phyloP scores from a whole-genome alignment of 257 asterid genomes.

The Solanum appendiculatum region DNA sequence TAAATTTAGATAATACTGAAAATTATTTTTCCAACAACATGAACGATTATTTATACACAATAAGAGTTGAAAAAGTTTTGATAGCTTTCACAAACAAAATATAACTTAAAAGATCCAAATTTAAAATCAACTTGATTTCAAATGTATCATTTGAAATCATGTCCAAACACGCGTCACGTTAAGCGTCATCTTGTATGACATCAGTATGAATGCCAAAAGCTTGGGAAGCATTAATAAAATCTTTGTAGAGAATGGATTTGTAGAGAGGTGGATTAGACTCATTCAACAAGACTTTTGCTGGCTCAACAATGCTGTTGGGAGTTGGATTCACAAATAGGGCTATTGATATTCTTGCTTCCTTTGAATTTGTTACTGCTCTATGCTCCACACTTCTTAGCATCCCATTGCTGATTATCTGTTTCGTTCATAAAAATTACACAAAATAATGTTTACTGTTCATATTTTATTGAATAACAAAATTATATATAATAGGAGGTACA shows the following conservation, averaged over 20 bases:
- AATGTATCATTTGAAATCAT: no score
- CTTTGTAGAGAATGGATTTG: constrained; percentile 22
- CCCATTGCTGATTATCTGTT: constrained; percentile 54
- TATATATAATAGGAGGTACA: neutral
- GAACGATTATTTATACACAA: no score
- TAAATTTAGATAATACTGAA: no score
- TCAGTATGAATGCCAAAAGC: constrained; percentile 34
- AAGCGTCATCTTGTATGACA: constrained; percentile 10
- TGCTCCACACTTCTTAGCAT: constrained; percentile 44
- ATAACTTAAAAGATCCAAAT: neutral
- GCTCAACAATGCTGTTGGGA: constrained; percentile 28
- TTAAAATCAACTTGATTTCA: neutral
- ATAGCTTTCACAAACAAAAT: no score
- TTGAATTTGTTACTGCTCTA: constrained; percentile 46
- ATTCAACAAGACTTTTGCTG: constrained; percentile 30
- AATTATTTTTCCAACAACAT: no score
- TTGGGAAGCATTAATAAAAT: constrained; percentile 23
- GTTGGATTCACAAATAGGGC: constrained; percentile 55
- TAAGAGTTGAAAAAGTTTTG: neutral
- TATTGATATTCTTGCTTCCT: constrained; percentile 37
- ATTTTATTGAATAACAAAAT: no score
- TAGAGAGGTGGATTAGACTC: constrained; percentile 40
- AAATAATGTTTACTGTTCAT: no score
- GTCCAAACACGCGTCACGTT: neutral
- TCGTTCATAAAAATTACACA: neutral